Conservation (phyloP, 2,329 filamentous ascomycete species). For the Claviceps citrina region DNA sequence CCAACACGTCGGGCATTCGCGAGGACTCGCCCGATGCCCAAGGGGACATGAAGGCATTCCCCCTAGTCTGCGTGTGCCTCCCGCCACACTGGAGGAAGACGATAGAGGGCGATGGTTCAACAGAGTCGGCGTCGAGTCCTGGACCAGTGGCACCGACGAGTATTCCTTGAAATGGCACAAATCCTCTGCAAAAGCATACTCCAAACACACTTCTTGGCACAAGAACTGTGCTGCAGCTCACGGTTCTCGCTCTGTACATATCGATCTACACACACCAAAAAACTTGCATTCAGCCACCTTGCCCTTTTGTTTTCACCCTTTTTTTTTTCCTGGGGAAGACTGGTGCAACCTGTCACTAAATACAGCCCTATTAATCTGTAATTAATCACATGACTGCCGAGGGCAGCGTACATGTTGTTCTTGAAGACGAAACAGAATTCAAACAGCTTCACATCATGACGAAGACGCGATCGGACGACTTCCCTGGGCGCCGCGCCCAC, state of each 20-base stretch:
- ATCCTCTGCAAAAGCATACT: not conserved
- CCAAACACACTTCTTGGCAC: too few relatives aligned
- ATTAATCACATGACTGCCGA: conserved; percentile 4
- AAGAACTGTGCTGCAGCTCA: conserved; percentile 1
- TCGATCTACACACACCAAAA: conserved; percentile 1
- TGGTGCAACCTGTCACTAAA: not conserved
- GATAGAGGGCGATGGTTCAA: conserved; percentile 73
- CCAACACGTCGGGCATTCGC: conserved; percentile 53
- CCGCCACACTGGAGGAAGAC: conserved; percentile 95
- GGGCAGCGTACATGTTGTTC: conserved; percentile 9
- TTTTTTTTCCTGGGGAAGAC: not conserved
- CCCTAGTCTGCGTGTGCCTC: conserved; percentile 86
- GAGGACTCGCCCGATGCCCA: conserved; percentile 44
- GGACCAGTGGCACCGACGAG: conserved; percentile 6
- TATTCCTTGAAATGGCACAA: conserved; percentile 2
- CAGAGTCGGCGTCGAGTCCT: conserved; percentile 41
- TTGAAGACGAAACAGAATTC: conserved; percentile 1
- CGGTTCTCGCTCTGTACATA: conserved; percentile 2
- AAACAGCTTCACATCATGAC: conserved; percentile 6
- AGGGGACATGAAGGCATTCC: conserved; percentile 94
- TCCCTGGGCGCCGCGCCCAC: not conserved
- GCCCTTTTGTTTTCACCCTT: not conserved
- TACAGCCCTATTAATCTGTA: conserved; percentile 2
- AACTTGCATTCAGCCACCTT: not conserved
- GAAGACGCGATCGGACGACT: conserved; percentile 4